phyloP scores from a whole-genome alignment of 176 grass and related monocot species.

The Oropetium thomaeum region DNA sequence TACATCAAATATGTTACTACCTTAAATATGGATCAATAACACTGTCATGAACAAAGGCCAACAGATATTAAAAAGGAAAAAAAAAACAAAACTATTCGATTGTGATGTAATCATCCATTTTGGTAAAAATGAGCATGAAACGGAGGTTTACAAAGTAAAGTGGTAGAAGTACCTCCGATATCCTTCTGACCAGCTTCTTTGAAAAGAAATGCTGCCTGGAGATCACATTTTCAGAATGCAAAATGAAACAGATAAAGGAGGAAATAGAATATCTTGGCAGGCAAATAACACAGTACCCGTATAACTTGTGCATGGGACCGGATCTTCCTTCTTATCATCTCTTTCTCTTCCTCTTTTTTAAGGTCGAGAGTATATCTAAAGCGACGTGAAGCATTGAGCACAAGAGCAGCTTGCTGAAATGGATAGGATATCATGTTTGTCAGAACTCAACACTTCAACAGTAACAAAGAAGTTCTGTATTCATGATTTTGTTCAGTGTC shows the following conservation, averaged over 20 bases:
- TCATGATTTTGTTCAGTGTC: not conserved
- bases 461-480: not conserved
- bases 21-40: not conserved
- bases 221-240: slow-evolving; percentile 47
- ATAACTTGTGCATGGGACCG: slow-evolving; percentile 75
- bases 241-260: not conserved
- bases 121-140: slow-evolving; percentile 13
- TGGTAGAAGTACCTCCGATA: slow-evolving; percentile 33
- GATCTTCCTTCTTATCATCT: slow-evolving; percentile 67
- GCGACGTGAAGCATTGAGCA: slow-evolving; percentile 76
- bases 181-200: slow-evolving; percentile 82
- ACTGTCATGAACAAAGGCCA: not conserved
- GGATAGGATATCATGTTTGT: slow-evolving; percentile 19
- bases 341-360: slow-evolving; percentile 77
- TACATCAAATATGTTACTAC: not conserved
- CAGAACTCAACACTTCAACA: slow-evolving; percentile 27
- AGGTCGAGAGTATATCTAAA: slow-evolving; percentile 90
- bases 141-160: not conserved
- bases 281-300: slow-evolving; percentile 50
- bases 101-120: not conserved
- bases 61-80: not conserved
- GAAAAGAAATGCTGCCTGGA: slow-evolving; percentile 84
- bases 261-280: not conserved
- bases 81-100: not conserved
- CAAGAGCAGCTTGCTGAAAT: slow-evolving; percentile 79